Percentiles rank a stretch among this genome's conserved stretches.
Conservation (phyloP, 257 asterid species). For the Ajuga chamaepitys region DNA sequence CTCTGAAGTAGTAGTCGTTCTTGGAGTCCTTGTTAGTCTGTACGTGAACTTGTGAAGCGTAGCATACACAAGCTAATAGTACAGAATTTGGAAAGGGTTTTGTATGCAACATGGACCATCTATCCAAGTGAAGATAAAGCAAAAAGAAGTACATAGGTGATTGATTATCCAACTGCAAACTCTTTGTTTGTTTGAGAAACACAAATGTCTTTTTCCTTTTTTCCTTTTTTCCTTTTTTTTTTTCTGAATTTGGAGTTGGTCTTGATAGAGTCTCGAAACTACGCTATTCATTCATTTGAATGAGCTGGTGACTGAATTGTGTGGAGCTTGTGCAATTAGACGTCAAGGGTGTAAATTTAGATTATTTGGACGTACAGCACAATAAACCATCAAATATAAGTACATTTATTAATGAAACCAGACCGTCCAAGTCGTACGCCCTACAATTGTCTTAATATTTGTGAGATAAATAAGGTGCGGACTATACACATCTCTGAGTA, state of each 20-base stretch:
- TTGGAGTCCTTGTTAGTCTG: background rate
- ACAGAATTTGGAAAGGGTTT: background rate
- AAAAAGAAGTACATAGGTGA: background rate
- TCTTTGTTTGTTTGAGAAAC: background rate
- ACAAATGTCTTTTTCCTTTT: background rate
- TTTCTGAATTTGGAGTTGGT: no score
- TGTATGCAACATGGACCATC: background rate
- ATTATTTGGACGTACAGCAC: background rate
- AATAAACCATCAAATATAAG: background rate
- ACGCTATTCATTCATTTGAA: background rate
- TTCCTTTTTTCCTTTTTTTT: no score
- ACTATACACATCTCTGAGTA: no score
- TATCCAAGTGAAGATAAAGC: background rate
- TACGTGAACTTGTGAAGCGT: background rate
- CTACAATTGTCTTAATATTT: background rate
- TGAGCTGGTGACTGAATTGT: background rate
- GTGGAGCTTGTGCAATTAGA: conserved; percentile 2
- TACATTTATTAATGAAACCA: background rate
- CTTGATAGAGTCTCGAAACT: background rate
- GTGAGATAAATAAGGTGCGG: background rate
- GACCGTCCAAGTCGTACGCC: background rate
- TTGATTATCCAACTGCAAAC: no score
- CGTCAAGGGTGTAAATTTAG: background rate
- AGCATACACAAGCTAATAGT: background rate
- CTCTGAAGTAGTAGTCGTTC: background rate